Conservation (phyloP, 1,139 yeast genomes). For the Geotrichum phurueaensis region DNA sequence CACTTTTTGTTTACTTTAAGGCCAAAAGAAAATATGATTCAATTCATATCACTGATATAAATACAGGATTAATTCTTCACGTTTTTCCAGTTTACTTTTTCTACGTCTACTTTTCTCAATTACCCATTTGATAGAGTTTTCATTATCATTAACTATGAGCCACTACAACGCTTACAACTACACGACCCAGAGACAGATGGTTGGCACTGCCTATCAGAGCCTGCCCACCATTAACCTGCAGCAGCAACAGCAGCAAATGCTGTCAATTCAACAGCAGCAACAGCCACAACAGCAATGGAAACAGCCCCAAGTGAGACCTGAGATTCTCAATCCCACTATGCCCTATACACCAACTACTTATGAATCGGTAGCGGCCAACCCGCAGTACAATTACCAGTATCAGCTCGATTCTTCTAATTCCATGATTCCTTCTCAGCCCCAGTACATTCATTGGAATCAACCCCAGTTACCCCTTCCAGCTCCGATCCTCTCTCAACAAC, state of each 20-base stretch:
- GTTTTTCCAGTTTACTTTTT: neutral
- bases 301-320: slow-evolving; percentile 7
- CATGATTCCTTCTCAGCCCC: slow-evolving; percentile 3
- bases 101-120: neutral
- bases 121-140: neutral
- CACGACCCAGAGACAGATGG: slow-evolving; percentile 1
- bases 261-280: neutral
- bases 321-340: slow-evolving; percentile 6
- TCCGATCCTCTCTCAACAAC: neutral
- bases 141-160: neutral
- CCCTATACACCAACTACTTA: slow-evolving; percentile 2
- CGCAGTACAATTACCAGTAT: neutral
- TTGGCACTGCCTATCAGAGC: slow-evolving; percentile 7
- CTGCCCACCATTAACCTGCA: slow-evolving; percentile 3
- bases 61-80: neutral
- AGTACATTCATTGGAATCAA: neutral
- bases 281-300: slow-evolving; percentile 4
- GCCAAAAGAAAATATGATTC: neutral
- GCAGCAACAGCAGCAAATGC: neutral
- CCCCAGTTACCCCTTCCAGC: slow-evolving; percentile 1
- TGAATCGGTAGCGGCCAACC: neutral
- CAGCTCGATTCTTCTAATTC: slow-evolving; percentile 2
- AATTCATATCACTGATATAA: neutral
- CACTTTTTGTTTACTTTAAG: neutral
- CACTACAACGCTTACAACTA: slow-evolving; percentile 6